Evolutionary conservation across 1,139 yeast genomes (phyloP).

Genomic region (Eremothecium sinecaudum): DNA sequence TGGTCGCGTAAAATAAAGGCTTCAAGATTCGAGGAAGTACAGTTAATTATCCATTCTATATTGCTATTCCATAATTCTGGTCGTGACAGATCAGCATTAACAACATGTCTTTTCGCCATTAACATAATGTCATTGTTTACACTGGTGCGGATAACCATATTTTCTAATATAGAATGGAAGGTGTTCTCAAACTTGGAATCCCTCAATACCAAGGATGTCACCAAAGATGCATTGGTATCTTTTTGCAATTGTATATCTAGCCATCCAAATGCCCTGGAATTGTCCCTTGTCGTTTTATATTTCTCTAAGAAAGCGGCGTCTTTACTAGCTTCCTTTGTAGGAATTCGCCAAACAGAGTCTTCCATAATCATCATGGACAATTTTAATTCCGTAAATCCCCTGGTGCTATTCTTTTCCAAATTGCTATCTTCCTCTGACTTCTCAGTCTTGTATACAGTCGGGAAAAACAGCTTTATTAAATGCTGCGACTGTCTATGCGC

Average conservation of each 20-base stretch:
- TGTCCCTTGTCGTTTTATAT: constrained; percentile 31
- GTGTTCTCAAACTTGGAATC: constrained; percentile 51
- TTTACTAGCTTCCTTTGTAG: constrained; percentile 77
- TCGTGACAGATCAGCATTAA: constrained; percentile 51
- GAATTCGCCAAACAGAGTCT: constrained; percentile 65
- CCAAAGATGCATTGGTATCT: constrained; percentile 42
- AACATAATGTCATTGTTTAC: constrained; percentile 80
- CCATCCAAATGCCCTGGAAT: constrained; percentile 75
- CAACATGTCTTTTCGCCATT: constrained; percentile 48
- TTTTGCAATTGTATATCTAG: constrained; percentile 57
- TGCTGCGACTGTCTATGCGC: constrained; percentile 74
- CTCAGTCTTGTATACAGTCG: constrained; percentile 54
- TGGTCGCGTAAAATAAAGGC: constrained; percentile 79
- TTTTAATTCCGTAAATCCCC: constrained; percentile 18
- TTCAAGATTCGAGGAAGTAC: constrained; percentile 44
- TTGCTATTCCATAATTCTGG: constrained; percentile 80
- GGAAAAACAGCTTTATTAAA: constrained; percentile 59
- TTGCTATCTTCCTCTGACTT: not conserved
- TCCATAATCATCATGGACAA: constrained; percentile 45
- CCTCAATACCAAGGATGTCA: constrained; percentile 46
- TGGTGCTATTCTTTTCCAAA: not conserved
- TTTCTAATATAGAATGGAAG: constrained; percentile 40
- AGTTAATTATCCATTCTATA: constrained; percentile 56
- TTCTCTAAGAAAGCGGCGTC: constrained; percentile 38
- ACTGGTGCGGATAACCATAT: constrained; percentile 66